Base-by-base conservation (phyloP, 805 yeast genomes). In the Candida xyloterini region DNA sequence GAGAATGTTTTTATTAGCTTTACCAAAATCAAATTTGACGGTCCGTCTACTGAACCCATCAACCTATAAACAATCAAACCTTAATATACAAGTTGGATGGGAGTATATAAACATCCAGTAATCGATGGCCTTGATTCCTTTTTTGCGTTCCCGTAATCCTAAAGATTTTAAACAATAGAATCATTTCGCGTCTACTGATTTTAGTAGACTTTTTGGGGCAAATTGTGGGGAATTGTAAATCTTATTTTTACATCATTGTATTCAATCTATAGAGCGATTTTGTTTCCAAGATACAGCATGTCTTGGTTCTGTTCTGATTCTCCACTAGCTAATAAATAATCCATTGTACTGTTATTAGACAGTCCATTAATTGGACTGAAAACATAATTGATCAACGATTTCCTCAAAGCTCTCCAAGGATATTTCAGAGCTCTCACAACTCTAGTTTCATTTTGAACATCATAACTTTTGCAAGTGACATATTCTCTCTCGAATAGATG, bases 401-500 rank as follows among this genome's bases (percentile, higher is more conserved):
- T 33, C 30, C 49, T 37, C 22, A 40, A 11, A 9, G 22, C 13
- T 18, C 40, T 28, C 36, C 42, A 33, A 5, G 39, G 42, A 13
- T 21, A 14, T 30, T 32, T 35, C 15, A 35, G 18, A 33, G 22
- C 15, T 23, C 16, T 23, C 15, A 10, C 9, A 16, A 25, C 6
- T 25, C 26, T 24, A 3, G 14, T 32, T 2, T 36, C 46, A 26
- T 29, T 39, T 26, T 42, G 31, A 10, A 11, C 13, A 7, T 29
- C 38, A 35, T 30, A 27, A 16, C 32, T 32, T n/a, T 35, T 40
- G n/a, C 54, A 45, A 13, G 34, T 41, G 18, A 56, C 48, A 14
- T 47, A 26, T 31, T 53, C 54, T 10, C 44, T 47, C 16, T 59
- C 63, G 40, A 59, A 52, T 18, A 59, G 37, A 27, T 60, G 62